These are phyloP conservation scores for Lipomyces kockii DNA, from an alignment of 805 yeast species.

Conservation along the genomic window DNA sequence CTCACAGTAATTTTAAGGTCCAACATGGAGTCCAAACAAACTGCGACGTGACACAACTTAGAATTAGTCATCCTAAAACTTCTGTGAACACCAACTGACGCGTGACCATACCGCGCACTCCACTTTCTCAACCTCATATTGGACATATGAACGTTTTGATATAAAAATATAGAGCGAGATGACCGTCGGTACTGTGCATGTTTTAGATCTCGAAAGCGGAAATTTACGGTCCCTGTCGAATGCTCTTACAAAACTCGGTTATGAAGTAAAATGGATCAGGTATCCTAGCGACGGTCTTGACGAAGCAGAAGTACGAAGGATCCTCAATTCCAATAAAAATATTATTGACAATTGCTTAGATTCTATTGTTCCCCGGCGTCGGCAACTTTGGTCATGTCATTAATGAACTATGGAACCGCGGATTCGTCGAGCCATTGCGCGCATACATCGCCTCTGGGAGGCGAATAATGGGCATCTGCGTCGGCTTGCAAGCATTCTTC, in stretches of 20 bases:
- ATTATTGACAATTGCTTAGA: constrained; percentile 28
- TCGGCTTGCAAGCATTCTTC: constrained; percentile 89
- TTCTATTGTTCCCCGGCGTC: constrained; percentile 89
- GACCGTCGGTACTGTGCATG: constrained; percentile 52
- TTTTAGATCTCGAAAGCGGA: constrained; percentile 94
- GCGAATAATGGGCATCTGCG: constrained; percentile 96
- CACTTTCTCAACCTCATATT: not conserved
- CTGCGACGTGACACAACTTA: not conserved
- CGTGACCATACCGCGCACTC: not conserved
- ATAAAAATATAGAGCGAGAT: not conserved
- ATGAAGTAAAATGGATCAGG: constrained; percentile 63
- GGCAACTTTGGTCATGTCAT: constrained; percentile 97
- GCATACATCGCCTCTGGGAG: constrained; percentile 75
- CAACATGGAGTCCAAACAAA: not conserved
- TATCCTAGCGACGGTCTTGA: constrained; percentile 56
- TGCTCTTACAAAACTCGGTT: constrained; percentile 81
- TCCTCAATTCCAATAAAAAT: not conserved
- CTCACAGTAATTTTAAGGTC: not conserved
- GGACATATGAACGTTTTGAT: not conserved
- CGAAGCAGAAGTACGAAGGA: constrained; percentile 50
- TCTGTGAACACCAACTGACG: not conserved
- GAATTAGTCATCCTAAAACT: not conserved
- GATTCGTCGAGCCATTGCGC: constrained; percentile 67
- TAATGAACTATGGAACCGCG: constrained; percentile 62
- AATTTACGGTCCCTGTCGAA: constrained; percentile 86